Evolutionary conservation across 2,329 filamentous ascomycete genomes (phyloP).

Genomic region (Hypoxylon sp.): DNA sequence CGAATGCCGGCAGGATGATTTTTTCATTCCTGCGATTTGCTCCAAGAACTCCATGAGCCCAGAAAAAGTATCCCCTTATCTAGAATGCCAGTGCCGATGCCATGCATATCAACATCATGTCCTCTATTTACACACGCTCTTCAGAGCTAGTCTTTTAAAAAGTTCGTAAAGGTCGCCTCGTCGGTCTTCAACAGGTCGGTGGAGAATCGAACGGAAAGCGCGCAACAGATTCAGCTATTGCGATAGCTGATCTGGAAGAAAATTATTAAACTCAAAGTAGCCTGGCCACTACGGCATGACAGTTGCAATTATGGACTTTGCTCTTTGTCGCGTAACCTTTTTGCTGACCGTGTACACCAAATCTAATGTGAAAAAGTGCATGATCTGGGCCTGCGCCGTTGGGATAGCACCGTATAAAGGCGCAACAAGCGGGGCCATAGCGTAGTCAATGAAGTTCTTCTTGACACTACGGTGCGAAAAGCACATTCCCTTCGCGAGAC

Average conservation of each 20-base stretch:
- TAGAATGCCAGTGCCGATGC: constrained; percentile 65
- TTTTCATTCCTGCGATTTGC: constrained; percentile 59
- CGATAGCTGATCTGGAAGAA: constrained; percentile 34
- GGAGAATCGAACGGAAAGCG: constrained; percentile 52
- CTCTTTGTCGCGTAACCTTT: constrained; percentile 71
- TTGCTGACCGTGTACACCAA: constrained; percentile 80
- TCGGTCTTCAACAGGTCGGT: constrained; percentile 50
- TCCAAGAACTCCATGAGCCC: constrained; percentile 64
- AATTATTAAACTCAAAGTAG: constrained; percentile 41
- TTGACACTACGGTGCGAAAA: constrained; percentile 72
- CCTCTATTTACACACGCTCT: constrained; percentile 65
- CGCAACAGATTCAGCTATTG: constrained; percentile 30
- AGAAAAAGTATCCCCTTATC: constrained; percentile 58
- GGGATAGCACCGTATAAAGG: constrained; percentile 78
- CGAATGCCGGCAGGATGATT: constrained; percentile 61
- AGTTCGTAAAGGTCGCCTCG: constrained; percentile 51
- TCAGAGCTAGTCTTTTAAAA: constrained; percentile 55
- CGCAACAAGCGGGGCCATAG: constrained; percentile 76
- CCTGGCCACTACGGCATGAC: constrained; percentile 60
- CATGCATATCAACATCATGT: constrained; percentile 66
- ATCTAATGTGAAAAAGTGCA: constrained; percentile 78
- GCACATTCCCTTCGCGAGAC: constrained; percentile 74
- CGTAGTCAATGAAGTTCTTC: constrained; percentile 73
- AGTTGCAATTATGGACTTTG: constrained; percentile 61
- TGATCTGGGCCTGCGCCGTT: constrained; percentile 75